Evolutionary conservation across 192 early-diverging fungal genomes (phyloP), one percentile per base, ranked within the genome.

Genomic region (Haplosporangium gracile): DNA sequence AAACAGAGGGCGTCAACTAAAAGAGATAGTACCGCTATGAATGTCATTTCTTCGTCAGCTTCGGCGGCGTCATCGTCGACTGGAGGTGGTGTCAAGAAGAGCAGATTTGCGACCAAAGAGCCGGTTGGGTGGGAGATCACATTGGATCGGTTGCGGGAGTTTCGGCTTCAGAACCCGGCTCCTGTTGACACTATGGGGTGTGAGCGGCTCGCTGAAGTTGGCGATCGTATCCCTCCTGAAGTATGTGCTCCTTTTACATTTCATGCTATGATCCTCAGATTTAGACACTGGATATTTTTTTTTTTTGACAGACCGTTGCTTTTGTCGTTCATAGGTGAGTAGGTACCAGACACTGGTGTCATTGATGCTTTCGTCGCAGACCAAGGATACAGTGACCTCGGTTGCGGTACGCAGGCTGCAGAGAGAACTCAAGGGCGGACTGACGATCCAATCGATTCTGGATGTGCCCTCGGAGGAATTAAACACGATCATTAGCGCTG

Each of bases 151-250:
- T 92, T 98, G 47, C 90, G 94, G 70, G 91, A 93, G 34, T 97
- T 92, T 84, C 89, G 97, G 29, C 83, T 91, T 24, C 80, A 80
- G 8, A 88, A 92, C 75, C 60, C 87, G 34, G 97, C 97, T 1
- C 95, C 96, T 4, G 97, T 98, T 11, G 97, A 98, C 87, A 95
- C 95, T 1, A 95, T 97, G 83, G 97, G 97, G 2, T 98, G 97
- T 88, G 96, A 92, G 53, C 88, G 91, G 38, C 85, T 98, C 45
- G 93, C 92, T 18, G 73, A 77, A 40, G 82, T 75, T 24, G 86
- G 74, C 18, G 82, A 88, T 13, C 68, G 70, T 68, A 83, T 90
- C 43, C 87, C 77, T 0, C 82, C 86, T 16, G 81, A 90, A 69
- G 89, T 90, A 81, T 49, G 39, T 26, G 0, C 26, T 13, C 51